These are phyloP conservation scores for Penicillium concentricum DNA, from an alignment of 2,329 filamentous ascomycete species.

Conservation along the genomic window DNA sequence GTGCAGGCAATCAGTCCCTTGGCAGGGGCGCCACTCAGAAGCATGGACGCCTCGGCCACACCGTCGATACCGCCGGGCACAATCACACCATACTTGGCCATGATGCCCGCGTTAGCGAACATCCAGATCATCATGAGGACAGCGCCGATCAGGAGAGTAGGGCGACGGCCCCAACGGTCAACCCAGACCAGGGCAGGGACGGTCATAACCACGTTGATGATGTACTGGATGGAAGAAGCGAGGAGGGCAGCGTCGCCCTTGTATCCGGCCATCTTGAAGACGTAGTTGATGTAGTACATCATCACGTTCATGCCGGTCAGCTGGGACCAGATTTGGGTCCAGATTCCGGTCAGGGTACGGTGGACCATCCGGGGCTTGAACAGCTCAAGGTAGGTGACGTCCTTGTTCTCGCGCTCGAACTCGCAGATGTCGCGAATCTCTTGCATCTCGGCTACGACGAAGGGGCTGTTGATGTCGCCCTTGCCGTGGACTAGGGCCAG, in stretches of 20 bases:
- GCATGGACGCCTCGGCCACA: constrained; percentile 40
- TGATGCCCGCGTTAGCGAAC: constrained; percentile 45
- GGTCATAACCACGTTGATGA: constrained; percentile 80
- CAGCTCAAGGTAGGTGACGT: constrained; percentile 70
- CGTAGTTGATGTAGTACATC: constrained; percentile 71
- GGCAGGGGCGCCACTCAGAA: constrained; percentile 47
- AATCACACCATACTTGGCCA: constrained; percentile 36
- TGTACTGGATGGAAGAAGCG: constrained; percentile 68
- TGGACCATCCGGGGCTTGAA: constrained; percentile 73
- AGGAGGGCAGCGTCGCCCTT: constrained; percentile 59
- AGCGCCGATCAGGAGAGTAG: constrained; percentile 64
- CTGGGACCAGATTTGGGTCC: constrained; percentile 74
- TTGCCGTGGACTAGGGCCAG: constrained; percentile 61
- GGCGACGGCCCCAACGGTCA: constrained; percentile 72
- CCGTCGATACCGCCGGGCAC: constrained; percentile 42
- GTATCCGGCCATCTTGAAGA: constrained; percentile 72
- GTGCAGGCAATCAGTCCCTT: constrained; percentile 67
- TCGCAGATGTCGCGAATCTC: constrained; percentile 73
- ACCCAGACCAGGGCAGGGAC: constrained; percentile 72
- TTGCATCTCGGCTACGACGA: constrained; percentile 66
- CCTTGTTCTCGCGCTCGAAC: constrained; percentile 67
- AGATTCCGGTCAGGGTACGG: constrained; percentile 68
- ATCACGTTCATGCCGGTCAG: constrained; percentile 75
- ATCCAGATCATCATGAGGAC: constrained; percentile 58
- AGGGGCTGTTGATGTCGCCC: constrained; percentile 63